Evolutionary conservation across 139 green algal species (phyloP), one percentile per base, ranked within the genome.

Genomic region (Chlorella vulgaris): DNA sequence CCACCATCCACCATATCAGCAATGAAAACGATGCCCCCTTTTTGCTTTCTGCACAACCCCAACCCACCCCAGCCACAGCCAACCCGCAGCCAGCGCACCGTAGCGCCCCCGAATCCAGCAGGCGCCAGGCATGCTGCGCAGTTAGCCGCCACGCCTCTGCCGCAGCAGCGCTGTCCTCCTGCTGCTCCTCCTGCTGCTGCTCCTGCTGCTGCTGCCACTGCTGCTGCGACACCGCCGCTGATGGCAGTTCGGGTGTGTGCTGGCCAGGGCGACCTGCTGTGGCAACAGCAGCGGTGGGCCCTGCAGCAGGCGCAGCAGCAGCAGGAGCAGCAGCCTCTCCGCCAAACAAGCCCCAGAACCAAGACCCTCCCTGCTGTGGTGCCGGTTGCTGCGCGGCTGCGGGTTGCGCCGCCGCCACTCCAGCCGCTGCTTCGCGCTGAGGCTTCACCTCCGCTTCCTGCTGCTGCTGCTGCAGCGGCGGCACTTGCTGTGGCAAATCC

Each of bases 361-460:
- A 53, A n/a, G 35, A 68, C 22, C 76, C 74, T 36, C n/a, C 77
- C 53, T 39, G 50, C 21, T 66, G 50, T 51, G 74, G n/a, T n/a
- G n/a, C n/a, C n/a, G n/a, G 33, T 58, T 69, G 58, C 71, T 84
- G 70, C 50, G 74, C 36, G 76, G 62, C 66, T 81, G 78, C 73
- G 67, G 73, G 15, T 38, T 22, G 7, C 15, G 15, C 29, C 42
- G 40, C 69, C 18, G 69, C 69, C 60, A 28, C 69, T 40, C 43
- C 50, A n/a, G 65, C 60, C 53, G 40, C 76, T 53, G 53, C 38
- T 75, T 15, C 78, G 53, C 43, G 47, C n/a, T 36, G 35, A 80
- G 76, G 61, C 85, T 61, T 89, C 81, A 87, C 5, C 82, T 85
- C 13, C 88, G 66, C 84, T 83, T 88, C 22, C 74, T 77, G 43